Base-by-base conservation (phyloP, 306 rosid genomes). In the Malus sieversii region DNA sequence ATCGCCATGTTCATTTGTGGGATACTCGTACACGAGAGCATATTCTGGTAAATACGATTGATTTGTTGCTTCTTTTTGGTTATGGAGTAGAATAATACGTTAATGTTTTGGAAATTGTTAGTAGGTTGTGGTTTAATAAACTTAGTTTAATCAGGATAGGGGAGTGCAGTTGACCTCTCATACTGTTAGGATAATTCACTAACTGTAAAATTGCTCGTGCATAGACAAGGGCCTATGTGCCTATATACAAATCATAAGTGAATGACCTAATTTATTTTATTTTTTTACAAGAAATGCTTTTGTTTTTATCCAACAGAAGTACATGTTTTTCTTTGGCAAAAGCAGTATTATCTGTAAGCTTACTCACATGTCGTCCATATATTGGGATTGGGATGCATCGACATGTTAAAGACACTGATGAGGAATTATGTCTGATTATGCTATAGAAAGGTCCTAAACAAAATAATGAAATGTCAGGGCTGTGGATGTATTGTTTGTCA, bases 1-100 rank as follows among this genome's bases (percentile, higher is more conserved):
- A 95, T 75, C 93, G 97, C n/a, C 99, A 95, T 81, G 71, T 95
- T 82, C 99, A 95, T 90, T 70, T 95, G 72, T 95, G 99, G 99
- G 99, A 95, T 84, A 88, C 92, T 10, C 92, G 99, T 51, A 86
- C 97, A 44, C 77, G 93, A 72, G 92, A 88, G 77, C 97, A 95
- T 89, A 71, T 95, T 82, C 92, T 89, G 98, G 98, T 95, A 66
- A 55, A 57, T 75, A 30, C 71, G 33, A 11, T 66, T 84, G 32
- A 27, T 3, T 75, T 63, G 66, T 45, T 23, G 19, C 38, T 57
- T 51, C 18, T 38, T 1, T 32, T 10, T 51, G 38, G 67, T 70
- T 72, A 29, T 79, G 22, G 8, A 71, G 51, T 27, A 20, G 48
- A 19, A 38, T 20, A 52, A 71, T 38, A 6, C 51, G 19, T 10